Evolutionary conservation across 441 rosid genomes (phyloP), one percentile per base, ranked within the genome.

Genomic region (Dalechampia spathulata): DNA sequence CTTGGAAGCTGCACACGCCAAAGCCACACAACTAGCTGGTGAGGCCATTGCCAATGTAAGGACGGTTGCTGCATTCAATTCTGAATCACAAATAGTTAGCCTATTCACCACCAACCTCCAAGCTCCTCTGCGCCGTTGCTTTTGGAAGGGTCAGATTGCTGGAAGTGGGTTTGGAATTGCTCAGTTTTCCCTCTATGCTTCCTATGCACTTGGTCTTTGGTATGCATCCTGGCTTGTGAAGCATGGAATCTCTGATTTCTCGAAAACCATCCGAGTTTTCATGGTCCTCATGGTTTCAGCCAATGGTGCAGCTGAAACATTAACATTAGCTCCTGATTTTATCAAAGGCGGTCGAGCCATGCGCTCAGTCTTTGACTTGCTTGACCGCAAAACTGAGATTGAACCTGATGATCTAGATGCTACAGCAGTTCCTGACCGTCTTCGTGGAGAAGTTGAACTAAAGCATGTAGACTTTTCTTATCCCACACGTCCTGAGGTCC

Each of bases 261-360:
- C 99, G 0, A 94, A 90, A 70, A 90, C 99, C 46, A 94, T 94
- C 49, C 75, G 95, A 46, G 99, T 94, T 46, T 94, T 94, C 78
- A 86, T 94, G 95, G 96, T 94, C 60, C 96, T 90, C 57, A 87
- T 90, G 97, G 98, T 94, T 63, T 86, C 97, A 0, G 97, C 99
- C 70, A 94, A 94, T 28, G 97, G 99, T 41, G 95, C 99, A 20
- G 99, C 99, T 10, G 99, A 94, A 69, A 94, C 99, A 7, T 75
- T 94, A 46, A 94, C 99, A 46, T 48, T 94, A 11, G 99, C 99
- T 56, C 99, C 99, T 56, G 99, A 90, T 64, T 94, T 94, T 86
- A 83, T 94, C 72, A 94, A 94, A 75, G 97, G 99, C 28, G 96
- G 99, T 21, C 85, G 74, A 54, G 99, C 99, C 32, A 94, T 94